A percentile compares a stretch with the other conserved stretches of the same genome.
Conservation (phyloP, 2,329 filamentous ascomycete species). For the Cercospora berteroae region DNA sequence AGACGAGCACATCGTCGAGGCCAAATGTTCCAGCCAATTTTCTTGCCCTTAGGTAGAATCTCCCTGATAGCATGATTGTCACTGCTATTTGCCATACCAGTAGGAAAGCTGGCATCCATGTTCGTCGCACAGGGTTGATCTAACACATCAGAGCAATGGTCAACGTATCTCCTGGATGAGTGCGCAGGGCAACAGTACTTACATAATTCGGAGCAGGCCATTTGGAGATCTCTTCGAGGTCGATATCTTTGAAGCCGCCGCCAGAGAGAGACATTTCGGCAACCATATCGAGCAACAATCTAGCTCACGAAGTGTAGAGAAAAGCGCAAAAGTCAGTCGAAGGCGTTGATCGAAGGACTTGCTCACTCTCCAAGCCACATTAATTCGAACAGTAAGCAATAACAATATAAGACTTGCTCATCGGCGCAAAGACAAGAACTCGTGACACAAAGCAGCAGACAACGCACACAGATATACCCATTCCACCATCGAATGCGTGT, state of each 20-base stretch:
- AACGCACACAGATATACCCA: background rate
- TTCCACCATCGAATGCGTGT: background rate
- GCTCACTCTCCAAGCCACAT: background rate
- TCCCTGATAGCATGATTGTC: slow-evolving; percentile 24
- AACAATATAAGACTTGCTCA: background rate
- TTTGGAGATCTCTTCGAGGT: background rate
- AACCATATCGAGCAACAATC: background rate
- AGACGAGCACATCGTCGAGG: slow-evolving; percentile 28
- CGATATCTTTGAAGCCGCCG: background rate
- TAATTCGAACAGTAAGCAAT: background rate
- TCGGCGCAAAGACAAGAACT: background rate
- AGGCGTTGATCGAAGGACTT: background rate
- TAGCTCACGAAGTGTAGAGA: background rate
- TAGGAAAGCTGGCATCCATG: slow-evolving; percentile 30
- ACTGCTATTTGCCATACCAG: slow-evolving; percentile 24
- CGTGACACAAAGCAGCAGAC: background rate
- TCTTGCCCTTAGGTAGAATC: slow-evolving; percentile 26
- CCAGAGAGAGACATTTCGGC: background rate
- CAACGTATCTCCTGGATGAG: slow-evolving; percentile 6
- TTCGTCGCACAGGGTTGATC: slow-evolving; percentile 21
- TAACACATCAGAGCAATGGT: background rate
- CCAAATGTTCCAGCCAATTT: slow-evolving; percentile 27
- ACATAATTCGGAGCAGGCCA: slow-evolving; percentile 17
- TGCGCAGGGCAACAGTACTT: background rate
- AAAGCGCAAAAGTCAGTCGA: background rate